Conservation (phyloP, 768 basidiomycete species). For the Mycena rebaudengoi region DNA sequence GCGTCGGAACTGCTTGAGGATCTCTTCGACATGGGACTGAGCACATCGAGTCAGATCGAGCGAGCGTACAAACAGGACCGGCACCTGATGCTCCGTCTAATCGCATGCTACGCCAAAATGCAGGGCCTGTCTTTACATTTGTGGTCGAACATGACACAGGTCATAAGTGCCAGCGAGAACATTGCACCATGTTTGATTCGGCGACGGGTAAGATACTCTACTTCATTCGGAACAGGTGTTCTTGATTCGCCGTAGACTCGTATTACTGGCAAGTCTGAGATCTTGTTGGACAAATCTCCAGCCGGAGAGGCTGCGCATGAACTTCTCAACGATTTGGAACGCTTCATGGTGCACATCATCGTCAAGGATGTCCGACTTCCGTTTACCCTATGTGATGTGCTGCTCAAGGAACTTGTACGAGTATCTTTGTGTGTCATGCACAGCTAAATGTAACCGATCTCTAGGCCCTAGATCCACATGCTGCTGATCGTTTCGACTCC, state of each 20-base stretch:
- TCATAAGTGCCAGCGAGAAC: neutral
- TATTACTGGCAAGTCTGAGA: neutral
- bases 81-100: neutral
- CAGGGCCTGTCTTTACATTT: neutral
- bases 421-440: neutral
- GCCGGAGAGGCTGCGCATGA: neutral
- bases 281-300: neutral
- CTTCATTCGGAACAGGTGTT: neutral
- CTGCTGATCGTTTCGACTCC: neutral
- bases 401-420: neutral
- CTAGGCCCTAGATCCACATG: neutral
- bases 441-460: neutral
- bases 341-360: neutral
- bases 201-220: neutral
- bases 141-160: slow-evolving; percentile 5
- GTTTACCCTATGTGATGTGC: neutral
- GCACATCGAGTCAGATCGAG: slow-evolving; percentile 2
- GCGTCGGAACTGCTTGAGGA: slow-evolving; percentile 9
- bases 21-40: neutral
- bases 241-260: neutral
- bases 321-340: neutral
- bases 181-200: neutral
- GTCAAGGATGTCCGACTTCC: neutral
- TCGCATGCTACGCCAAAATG: slow-evolving; percentile 2
- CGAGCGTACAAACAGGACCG: slow-evolving; percentile 6